phyloP scores from a whole-genome alignment of 1,284 basidiomycete genomes.

The Cryptococcus sp. region DNA sequence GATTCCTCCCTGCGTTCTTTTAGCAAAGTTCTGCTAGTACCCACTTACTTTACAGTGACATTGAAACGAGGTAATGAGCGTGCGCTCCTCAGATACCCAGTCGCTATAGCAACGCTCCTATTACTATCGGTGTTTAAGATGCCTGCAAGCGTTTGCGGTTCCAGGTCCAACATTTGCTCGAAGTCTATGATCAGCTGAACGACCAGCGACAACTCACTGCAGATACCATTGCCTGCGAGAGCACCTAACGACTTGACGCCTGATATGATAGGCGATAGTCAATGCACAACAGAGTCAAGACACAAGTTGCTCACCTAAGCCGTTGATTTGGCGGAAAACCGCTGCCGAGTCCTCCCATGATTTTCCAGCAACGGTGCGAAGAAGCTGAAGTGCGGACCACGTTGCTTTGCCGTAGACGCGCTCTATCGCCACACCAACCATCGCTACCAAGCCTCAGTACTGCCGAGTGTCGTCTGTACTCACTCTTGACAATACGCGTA shows the following conservation, averaged over 20 bases:
- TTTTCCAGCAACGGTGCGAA: slow-evolving; percentile 41
- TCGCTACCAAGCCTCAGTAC: slow-evolving; percentile 27
- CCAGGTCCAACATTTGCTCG: background rate
- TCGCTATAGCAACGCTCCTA: background rate
- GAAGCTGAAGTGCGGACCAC: slow-evolving; percentile 35
- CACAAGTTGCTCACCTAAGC: slow-evolving; percentile 27
- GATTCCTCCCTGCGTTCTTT: slow-evolving; percentile 4
- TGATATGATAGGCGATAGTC: background rate
- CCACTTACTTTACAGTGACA: slow-evolving; percentile 11
- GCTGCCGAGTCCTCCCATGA: slow-evolving; percentile 48
- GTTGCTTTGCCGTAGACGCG: slow-evolving; percentile 30
- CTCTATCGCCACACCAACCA: slow-evolving; percentile 31
- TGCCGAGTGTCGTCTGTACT: background rate
- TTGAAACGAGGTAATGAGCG: slow-evolving; percentile 7
- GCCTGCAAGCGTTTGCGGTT: background rate
- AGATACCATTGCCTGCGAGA: slow-evolving; percentile 25
- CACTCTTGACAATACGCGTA: slow-evolving; percentile 42
- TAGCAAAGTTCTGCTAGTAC: background rate
- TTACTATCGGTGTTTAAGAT: too few relatives aligned
- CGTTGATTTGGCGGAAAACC: slow-evolving; percentile 47
- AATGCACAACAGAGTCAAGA: background rate
- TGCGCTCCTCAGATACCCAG: background rate
- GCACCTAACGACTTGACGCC: slow-evolving; percentile 45
- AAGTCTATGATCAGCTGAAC: background rate
- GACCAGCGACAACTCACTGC: slow-evolving; percentile 22